Conservation (phyloP, 2,329 filamentous ascomycete genomes). For the Arthrocladium fulminans region DNA sequence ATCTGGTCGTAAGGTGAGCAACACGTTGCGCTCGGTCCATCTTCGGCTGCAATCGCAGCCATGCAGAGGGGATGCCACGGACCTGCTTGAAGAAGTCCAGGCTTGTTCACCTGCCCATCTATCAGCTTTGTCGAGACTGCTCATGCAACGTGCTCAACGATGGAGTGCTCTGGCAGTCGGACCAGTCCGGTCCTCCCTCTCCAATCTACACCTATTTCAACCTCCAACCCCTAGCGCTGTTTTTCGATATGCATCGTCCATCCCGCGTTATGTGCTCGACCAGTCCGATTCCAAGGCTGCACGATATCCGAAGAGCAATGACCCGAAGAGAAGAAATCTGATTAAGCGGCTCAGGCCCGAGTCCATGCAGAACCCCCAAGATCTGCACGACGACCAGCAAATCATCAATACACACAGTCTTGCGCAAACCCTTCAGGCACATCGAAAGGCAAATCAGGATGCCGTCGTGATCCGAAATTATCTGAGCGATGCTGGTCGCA, state of each 20-base stretch:
- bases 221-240: not conserved
- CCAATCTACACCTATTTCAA: no score
- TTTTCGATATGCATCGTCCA: not conserved
- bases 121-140: not conserved
- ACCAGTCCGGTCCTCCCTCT: not conserved
- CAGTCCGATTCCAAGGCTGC: constrained; percentile 20
- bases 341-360: not conserved
- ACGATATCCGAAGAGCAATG: not conserved
- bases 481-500: no score
- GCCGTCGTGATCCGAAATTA: not conserved
- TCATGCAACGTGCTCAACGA: constrained; percentile 1
- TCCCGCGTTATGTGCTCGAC: not conserved
- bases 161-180: not conserved
- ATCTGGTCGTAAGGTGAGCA: no score
- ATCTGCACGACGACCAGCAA: not conserved
- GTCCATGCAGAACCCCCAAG: not conserved
- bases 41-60: no score
- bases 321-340: not conserved
- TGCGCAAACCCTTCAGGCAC: constrained; percentile 25
- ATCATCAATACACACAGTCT: constrained; percentile 22
- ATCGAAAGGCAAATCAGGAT: constrained; percentile 25
- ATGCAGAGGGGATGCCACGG: no score
- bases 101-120: no score
- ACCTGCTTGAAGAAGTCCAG: no score
- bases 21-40: no score